Conservation (phyloP, 2,329 filamentous ascomycete genomes). For the Penicillium sp. region DNA sequence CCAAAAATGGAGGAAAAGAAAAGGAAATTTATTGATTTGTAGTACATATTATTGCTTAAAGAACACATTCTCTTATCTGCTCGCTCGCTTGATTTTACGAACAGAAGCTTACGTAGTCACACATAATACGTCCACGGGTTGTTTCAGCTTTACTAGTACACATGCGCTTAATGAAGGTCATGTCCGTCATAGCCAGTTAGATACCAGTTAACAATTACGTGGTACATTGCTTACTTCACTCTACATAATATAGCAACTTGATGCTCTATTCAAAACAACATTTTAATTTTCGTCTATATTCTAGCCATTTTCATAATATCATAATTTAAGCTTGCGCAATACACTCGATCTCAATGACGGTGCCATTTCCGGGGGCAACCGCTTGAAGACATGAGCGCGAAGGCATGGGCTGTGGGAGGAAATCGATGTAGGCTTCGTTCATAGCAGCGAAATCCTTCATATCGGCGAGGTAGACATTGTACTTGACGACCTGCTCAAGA, state of each 20-base stretch:
- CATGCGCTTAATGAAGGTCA: not conserved
- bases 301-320: not conserved
- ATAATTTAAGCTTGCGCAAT: slow-evolving; percentile 40
- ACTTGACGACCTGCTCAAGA: slow-evolving; percentile 62
- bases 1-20: not conserved
- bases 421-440: slow-evolving; percentile 37
- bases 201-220: not conserved
- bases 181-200: not conserved
- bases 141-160: not conserved
- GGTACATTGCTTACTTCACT: not conserved
- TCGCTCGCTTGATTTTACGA: no score
- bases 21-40: not conserved
- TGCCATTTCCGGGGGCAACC: slow-evolving; percentile 41
- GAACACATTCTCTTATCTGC: no score
- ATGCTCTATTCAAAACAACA: not conserved
- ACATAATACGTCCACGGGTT: no score
- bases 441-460: slow-evolving; percentile 53
- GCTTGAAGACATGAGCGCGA: slow-evolving; percentile 46
- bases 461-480: slow-evolving; percentile 62
- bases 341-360: slow-evolving; percentile 49
- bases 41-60: no score
- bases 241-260: not conserved
- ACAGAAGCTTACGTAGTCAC: no score
- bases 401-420: slow-evolving; percentile 45
- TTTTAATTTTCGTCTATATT: slow-evolving; percentile 1